These are phyloP conservation scores for Leccinum boreale DNA, from an alignment of 768 basidiomycete species.

Conservation along the genomic window DNA sequence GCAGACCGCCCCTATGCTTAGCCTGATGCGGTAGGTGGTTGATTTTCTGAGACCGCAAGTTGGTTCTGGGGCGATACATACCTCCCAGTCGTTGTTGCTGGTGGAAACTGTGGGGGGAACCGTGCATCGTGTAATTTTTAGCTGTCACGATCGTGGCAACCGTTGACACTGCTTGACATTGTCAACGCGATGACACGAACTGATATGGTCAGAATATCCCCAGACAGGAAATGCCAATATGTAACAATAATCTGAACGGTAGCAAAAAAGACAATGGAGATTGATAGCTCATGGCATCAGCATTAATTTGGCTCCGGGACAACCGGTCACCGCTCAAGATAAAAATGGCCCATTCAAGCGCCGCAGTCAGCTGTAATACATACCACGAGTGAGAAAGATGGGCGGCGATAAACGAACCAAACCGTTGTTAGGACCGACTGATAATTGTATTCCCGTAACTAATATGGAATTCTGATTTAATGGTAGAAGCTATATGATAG, in stretches of 20 bases:
- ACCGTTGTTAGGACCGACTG: neutral
- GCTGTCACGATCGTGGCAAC: neutral
- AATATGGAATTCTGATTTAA: neutral
- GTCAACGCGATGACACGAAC: neutral
- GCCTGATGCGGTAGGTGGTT: neutral
- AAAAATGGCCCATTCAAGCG: neutral
- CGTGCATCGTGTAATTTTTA: neutral
- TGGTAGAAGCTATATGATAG: neutral
- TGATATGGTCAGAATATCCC: neutral
- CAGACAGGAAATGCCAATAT: conserved; percentile 6
- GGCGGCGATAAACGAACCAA: neutral
- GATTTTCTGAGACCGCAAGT: neutral
- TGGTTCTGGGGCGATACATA: neutral
- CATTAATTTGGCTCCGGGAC: neutral
- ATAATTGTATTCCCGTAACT: neutral
- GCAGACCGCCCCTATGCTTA: neutral
- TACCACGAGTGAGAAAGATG: neutral
- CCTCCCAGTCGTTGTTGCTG: neutral
- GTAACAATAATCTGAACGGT: neutral
- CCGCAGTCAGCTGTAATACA: neutral
- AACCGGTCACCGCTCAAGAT: neutral
- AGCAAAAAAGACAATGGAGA: neutral
- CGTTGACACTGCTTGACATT: neutral
- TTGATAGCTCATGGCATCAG: neutral
- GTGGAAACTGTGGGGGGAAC: neutral